A percentile compares a stretch with the other conserved stretches of the same genome.
Conservation (phyloP, 768 basidiomycete species). For the Suillus fuscotomentosus region DNA sequence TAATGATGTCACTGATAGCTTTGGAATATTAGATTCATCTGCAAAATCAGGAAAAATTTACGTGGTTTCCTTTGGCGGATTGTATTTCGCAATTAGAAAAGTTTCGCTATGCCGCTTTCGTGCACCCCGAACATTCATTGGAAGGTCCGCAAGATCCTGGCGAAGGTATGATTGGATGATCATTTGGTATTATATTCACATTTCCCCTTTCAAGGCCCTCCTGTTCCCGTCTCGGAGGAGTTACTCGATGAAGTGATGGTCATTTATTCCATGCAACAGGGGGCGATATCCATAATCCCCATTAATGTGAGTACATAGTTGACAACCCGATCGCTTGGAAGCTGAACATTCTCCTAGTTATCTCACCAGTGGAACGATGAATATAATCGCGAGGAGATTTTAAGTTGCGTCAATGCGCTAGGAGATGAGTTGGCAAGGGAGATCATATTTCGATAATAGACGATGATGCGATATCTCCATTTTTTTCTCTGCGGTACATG, state of each 20-base stretch:
- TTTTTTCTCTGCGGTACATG: background rate
- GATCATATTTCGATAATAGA: conserved; percentile 35
- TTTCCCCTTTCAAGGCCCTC: background rate
- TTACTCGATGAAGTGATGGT: conserved; percentile 20
- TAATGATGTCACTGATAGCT: background rate
- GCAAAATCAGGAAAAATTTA: conserved; percentile 62
- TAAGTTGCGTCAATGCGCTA: conserved; percentile 43
- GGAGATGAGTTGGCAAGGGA: conserved; percentile 42
- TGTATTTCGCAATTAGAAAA: conserved; percentile 64
- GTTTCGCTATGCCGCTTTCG: conserved; percentile 69
- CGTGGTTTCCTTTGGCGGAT: conserved; percentile 66
- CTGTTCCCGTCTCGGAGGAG: conserved; percentile 15
- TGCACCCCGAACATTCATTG: conserved; percentile 56
- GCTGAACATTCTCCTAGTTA: conserved; percentile 19
- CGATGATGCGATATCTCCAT: background rate
- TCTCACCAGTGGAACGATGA: conserved; percentile 27
- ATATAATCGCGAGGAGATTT: conserved; percentile 33
- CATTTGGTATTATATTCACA: background rate
- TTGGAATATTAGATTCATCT: background rate
- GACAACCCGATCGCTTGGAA: background rate
- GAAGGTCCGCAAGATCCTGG: conserved; percentile 28
- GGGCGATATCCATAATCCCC: conserved; percentile 23
- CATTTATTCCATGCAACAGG: conserved; percentile 22
- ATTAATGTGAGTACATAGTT: conserved; percentile 18
- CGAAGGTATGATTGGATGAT: conserved; percentile 21